Base-by-base conservation (phyloP, 73 alveolate species). In the Paramecium biaurelia region DNA sequence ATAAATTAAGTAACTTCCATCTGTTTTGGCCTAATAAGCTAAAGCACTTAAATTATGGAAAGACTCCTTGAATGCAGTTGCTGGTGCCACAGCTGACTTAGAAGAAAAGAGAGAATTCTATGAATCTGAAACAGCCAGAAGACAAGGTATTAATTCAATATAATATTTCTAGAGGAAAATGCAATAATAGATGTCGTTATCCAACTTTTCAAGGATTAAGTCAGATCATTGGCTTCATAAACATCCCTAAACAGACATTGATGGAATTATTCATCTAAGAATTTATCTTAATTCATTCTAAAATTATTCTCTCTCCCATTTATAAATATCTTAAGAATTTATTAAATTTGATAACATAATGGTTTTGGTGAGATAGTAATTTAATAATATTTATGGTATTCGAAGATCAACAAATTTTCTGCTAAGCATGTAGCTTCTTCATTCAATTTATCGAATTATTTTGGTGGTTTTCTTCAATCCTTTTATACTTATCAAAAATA, bases 171-270 rank as follows among this genome's bases (percentile, higher is more conserved):
- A 79, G 90, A 79, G 90, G 90, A 79, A 45, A 79, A 79, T 47
- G 90, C 90, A 3, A 45, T 79, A 28, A 79, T 79, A 15, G 90
- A 79, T 79, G 70, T 41, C 15, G 90, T 79, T 79, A 79, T 79
- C 72, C 37, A 45, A 79, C 42, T 79, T 5, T 79, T 79, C 90
- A 79, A 79, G 15, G 90, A 79, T 23, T 79, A 79, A 79, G 90
- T 79, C 9, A 79, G 90, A 79, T 58, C 90, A 38, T 45, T 79
- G 2, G 90, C 90, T 41, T 79, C 90, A 79, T 41, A 79, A 47
- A 79, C 90, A 79, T 79, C 90, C 90, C 90, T 79, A 21, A 79
- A 79, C n/a, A 79, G 90, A 79, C 56, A 79, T 79, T 79, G 90
- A 74, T 74, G 84, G 47, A 28, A 63, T 30, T 63, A 63, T 63